Evolutionary conservation across 1,139 yeast species (phyloP).

Genomic region (Geotrichum candidum): DNA sequence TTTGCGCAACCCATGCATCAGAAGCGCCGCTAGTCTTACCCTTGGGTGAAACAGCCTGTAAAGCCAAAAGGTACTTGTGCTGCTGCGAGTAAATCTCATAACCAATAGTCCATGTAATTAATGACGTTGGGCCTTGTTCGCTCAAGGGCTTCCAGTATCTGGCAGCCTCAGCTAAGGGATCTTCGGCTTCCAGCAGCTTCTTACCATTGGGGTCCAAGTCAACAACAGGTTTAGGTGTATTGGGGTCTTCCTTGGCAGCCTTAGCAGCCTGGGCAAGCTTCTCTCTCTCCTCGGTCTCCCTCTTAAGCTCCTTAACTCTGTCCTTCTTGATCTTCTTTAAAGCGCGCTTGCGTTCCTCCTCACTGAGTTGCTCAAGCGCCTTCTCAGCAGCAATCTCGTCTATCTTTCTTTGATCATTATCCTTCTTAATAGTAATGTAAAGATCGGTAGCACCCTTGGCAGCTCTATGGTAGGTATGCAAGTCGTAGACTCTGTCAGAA

Average conservation of each 20-base stretch:
- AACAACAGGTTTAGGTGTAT: constrained; percentile 15
- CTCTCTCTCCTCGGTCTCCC: constrained; percentile 20
- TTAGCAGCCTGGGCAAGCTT: constrained; percentile 19
- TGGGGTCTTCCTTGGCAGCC: constrained; percentile 19
- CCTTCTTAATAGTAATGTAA: constrained; percentile 43
- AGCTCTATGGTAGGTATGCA: constrained; percentile 67
- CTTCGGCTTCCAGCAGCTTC: constrained; percentile 32
- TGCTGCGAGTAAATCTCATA: constrained; percentile 41
- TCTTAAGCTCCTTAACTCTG: constrained; percentile 37
- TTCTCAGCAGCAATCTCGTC: constrained; percentile 22
- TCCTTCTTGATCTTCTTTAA: constrained; percentile 39
- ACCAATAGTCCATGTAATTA: constrained; percentile 39
- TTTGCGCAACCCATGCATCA: constrained; percentile 27
- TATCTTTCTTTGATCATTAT: constrained; percentile 20
- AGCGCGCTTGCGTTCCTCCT: constrained; percentile 32
- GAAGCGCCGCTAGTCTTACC: constrained; percentile 32
- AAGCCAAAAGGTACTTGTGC: constrained; percentile 44
- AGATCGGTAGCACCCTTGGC: constrained; percentile 58
- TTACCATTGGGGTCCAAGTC: constrained; percentile 46
- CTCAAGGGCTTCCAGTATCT: constrained; percentile 37
- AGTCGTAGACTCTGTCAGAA: constrained; percentile 68
- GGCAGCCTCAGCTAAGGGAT: constrained; percentile 40
- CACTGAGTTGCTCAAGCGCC: constrained; percentile 28
- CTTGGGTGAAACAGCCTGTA: constrained; percentile 40
- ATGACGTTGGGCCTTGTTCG: constrained; percentile 32